Conservation (phyloP, 192 early-diverging fungal genomes). For the Umbelopsis sp. region DNA sequence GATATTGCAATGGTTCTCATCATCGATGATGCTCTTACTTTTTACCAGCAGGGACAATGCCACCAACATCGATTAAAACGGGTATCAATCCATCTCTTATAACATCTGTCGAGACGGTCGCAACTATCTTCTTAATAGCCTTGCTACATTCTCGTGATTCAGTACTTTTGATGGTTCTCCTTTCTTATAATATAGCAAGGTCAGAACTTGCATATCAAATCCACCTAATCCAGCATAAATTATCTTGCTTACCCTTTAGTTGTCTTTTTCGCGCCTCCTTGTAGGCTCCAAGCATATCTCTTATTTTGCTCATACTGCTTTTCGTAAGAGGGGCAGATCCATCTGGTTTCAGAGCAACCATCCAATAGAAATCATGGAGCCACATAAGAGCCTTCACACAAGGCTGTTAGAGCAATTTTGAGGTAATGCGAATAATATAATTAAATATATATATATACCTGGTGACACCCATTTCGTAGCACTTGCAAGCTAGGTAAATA, state of each 20-base stretch:
- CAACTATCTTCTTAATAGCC: slow-evolving; percentile 41
- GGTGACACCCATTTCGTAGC: slow-evolving; percentile 47
- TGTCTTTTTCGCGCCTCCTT: slow-evolving; percentile 32
- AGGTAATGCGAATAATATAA: background rate
- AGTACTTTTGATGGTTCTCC: slow-evolving; percentile 23
- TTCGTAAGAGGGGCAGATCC: slow-evolving; percentile 37
- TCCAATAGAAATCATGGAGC: slow-evolving; percentile 61
- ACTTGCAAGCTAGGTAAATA: slow-evolving; percentile 57
- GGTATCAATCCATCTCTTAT: slow-evolving; percentile 50
- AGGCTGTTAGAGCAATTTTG: background rate
- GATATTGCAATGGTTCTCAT: background rate
- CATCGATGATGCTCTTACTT: slow-evolving; percentile 36
- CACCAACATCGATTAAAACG: slow-evolving; percentile 53
- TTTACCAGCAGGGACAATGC: slow-evolving; percentile 59
- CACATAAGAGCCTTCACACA: slow-evolving; percentile 51
- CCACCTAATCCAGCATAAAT: background rate
- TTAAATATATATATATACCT: slow-evolving; percentile 18
- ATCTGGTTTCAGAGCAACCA: slow-evolving; percentile 26
- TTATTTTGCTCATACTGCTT: slow-evolving; percentile 26
- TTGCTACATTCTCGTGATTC: slow-evolving; percentile 2
- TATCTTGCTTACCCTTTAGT: slow-evolving; percentile 16
- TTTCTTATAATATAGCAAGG: slow-evolving; percentile 4
- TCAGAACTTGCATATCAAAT: background rate
- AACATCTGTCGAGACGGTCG: slow-evolving; percentile 43
- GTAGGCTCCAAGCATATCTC: slow-evolving; percentile 21